Conservation (phyloP, 1,284 basidiomycete species). For the Anthracocystis setariae region DNA sequence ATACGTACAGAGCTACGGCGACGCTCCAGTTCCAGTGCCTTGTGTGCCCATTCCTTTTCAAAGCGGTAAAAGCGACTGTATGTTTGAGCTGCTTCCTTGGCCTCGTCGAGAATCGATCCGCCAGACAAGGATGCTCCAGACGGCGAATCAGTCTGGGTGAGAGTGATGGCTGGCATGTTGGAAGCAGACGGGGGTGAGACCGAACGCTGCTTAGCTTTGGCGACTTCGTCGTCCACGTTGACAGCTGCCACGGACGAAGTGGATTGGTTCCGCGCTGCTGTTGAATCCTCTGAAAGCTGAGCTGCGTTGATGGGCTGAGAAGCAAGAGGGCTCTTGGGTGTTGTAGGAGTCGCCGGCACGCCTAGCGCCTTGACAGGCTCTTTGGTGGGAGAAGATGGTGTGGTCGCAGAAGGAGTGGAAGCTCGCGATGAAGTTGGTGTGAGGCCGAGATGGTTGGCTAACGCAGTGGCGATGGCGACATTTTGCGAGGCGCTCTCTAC, state of each 20-base stretch:
- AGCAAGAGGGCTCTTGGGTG: constrained; percentile 31
- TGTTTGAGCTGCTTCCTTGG: constrained; percentile 31
- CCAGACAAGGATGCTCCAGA: constrained; percentile 2
- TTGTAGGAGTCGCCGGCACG: constrained; percentile 19
- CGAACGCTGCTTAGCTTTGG: background rate
- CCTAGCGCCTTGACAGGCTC: constrained; percentile 12
- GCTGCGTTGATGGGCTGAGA: constrained; percentile 22
- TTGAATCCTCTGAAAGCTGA: background rate
- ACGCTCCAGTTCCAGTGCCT: constrained; percentile 45
- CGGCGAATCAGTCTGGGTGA: constrained; percentile 11
- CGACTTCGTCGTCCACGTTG: background rate
- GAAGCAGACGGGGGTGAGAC: constrained; percentile 11
- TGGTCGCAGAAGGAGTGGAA: constrained; percentile 19
- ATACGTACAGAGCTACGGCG: constrained; percentile 42
- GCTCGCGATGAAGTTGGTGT: constrained; percentile 26
- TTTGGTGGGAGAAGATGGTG: constrained; percentile 28
- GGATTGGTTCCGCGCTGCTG: background rate
- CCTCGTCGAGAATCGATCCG: constrained; percentile 27
- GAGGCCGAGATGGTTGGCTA: constrained; percentile 35
- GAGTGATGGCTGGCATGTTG: constrained; percentile 19
- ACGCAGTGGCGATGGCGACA: constrained; percentile 34
- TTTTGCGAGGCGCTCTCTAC: constrained; percentile 31
- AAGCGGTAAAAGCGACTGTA: constrained; percentile 50
- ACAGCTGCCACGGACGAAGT: background rate
- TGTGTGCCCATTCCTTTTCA: constrained; percentile 47